These are phyloP conservation scores for Clathrus columnatus DNA, from an alignment of 768 basidiomycete species.

Conservation along the genomic window DNA sequence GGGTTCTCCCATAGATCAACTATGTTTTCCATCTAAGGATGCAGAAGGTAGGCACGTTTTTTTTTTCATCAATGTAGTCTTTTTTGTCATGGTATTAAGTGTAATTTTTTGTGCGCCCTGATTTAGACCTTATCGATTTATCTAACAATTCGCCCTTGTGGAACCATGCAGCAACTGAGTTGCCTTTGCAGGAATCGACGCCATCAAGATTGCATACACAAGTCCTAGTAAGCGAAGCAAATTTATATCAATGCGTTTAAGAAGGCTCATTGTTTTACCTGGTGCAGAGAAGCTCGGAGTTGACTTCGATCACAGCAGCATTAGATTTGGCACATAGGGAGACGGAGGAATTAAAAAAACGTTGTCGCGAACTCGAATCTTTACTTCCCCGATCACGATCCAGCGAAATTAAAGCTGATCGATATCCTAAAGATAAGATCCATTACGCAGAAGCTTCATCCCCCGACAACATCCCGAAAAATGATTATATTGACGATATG, in stretches of 20 bases:
- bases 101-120: neutral
- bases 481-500: neutral
- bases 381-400: neutral
- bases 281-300: neutral
- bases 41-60: neutral
- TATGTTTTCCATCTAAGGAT: neutral
- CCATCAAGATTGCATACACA: neutral
- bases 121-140: neutral
- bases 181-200: neutral
- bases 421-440: neutral
- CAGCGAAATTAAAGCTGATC: neutral
- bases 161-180: neutral
- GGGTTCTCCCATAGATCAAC: too few relatives aligned
- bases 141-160: neutral
- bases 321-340: constrained; percentile 2
- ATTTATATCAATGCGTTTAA: too few relatives aligned
- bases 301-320: neutral
- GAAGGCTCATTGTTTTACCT: neutral
- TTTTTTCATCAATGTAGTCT: neutral
- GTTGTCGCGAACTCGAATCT: neutral
- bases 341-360: neutral
- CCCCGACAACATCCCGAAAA: neutral
- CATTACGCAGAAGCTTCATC: neutral
- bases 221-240: too few relatives aligned
- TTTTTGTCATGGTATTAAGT: neutral